These are phyloP conservation scores for Lunularia cruciata DNA, from an alignment of 225 moss, liverwort and hornwort species.

Conservation along the genomic window DNA sequence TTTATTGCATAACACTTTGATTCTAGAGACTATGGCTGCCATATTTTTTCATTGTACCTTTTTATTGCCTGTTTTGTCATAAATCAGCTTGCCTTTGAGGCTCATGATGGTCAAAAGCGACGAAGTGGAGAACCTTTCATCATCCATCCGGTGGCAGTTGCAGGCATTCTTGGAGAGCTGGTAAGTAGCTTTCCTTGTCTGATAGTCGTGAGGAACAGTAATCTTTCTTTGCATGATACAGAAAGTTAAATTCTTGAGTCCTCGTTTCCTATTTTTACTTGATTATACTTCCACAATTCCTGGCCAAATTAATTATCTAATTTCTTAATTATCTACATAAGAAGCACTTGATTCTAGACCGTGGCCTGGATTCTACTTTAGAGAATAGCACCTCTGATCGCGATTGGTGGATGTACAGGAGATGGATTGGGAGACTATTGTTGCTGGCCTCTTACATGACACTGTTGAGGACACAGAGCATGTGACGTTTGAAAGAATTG, in stretches of 20 bases:
- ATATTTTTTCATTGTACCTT: background rate
- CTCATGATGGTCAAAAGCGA: slow-evolving; percentile 95
- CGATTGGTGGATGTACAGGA: slow-evolving; percentile 54
- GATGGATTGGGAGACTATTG: slow-evolving; percentile 99
- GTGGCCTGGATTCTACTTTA: no score
- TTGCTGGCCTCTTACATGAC: slow-evolving; percentile 92
- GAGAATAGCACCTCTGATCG: no score
- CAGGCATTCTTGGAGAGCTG: slow-evolving; percentile 87
- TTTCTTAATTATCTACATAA: no score
- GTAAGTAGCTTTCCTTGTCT: no score
- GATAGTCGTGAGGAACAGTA: no score
- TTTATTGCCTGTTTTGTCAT: slow-evolving; percentile 3
- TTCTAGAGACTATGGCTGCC: background rate
- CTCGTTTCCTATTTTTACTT: no score
- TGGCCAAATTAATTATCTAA: no score
- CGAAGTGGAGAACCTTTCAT: slow-evolving; percentile 96
- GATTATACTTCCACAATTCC: no score
- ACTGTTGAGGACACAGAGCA: slow-evolving; percentile 97
- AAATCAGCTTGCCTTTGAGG: slow-evolving; percentile 87
- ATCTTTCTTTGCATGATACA: no score
- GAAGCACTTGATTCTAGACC: no score
- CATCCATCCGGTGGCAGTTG: slow-evolving; percentile 95
- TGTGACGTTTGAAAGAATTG: slow-evolving; percentile 94
- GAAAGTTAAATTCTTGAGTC: no score
- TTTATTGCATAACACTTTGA: background rate